Base-by-base conservation (phyloP, 371 early-diverging fungal species). In the Entomophthora muscae region DNA sequence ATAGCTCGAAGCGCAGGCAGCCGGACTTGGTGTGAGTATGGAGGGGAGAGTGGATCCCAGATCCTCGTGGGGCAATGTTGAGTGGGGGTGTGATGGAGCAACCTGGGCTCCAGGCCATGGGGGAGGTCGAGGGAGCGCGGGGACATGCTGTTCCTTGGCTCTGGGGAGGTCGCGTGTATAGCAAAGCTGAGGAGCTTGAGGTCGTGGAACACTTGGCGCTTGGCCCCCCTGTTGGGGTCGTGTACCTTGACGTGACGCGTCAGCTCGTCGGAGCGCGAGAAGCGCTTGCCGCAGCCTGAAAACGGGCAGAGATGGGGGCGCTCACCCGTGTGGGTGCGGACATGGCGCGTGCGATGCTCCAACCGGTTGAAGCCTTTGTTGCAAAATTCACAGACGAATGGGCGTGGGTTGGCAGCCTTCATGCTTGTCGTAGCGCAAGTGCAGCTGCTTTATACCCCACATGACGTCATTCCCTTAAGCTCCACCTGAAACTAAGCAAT, bases 321-420 rank as follows among this genome's bases (percentile, higher is more conserved):
- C 69, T 90, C 90, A 22, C 89, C 89, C 3, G 89, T 90, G 66
- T 90, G 90, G 51, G 85, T 88, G 64, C 87, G 77, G 64, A 85
- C 82, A 67, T 90, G 89, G 56, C 91, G 78, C 28, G 82, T 82
- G 65, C 80, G 84, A 65, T 83, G 84, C 68, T 83, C 84, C 26
- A 83, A 71, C 31, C 84, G 75, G 65, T 78, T 79, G 67, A 83
- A 83, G 28, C 78, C 79, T 67, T 80, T 82, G 61, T 73, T 72
- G 65, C 84, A 83, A 63, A 80, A 75, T 67, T 68, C 76, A 68
- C 84, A 83, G 65, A 79, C 75, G 65, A 80, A 83, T 26, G 84
- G 82, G 28, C 84, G 76, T 42, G 42, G 42, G 17, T 42, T 42
- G 17, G 42, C n/a, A n/a, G n/a, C n/a, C n/a, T n/a, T n/a, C n/a